A percentile compares a stretch with the other conserved stretches of the same genome.
Evolutionary conservation across 129 eudicot genomes (phyloP).

Genomic region (Gnaphalium uliginosum): DNA sequence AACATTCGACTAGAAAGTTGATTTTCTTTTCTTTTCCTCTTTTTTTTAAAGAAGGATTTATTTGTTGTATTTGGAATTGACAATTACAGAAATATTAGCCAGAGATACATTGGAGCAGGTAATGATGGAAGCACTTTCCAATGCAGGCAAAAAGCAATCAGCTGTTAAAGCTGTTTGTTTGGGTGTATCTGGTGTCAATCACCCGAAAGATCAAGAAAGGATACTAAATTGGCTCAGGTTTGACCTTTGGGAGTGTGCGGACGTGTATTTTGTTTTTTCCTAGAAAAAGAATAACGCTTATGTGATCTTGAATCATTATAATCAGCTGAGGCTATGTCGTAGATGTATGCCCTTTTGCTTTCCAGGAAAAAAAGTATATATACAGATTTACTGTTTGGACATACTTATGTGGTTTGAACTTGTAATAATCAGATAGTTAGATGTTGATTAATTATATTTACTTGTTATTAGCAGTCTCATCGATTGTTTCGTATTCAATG

Average conservation of each 20-base stretch:
- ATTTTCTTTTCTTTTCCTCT: too few species aligned
- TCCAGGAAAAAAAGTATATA: background rate
- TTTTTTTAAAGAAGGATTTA: background rate
- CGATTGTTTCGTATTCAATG: too few species aligned
- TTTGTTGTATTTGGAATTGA: background rate
- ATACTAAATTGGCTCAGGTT: slow-evolving; percentile 80
- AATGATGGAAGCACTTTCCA: slow-evolving; percentile 69
- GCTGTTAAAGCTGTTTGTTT: slow-evolving; percentile 82
- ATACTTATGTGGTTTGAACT: background rate
- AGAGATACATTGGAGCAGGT: slow-evolving; percentile 63
- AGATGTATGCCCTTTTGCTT: background rate
- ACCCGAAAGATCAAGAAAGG: slow-evolving; percentile 72
- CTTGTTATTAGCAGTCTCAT: too few species aligned
- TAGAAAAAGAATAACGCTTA: background rate
- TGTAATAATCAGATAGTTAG: background rate
- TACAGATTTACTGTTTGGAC: background rate
- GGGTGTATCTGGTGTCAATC: slow-evolving; percentile 87
- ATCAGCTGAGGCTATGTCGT: background rate
- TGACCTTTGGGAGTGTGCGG: background rate
- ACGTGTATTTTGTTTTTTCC: too few species aligned
- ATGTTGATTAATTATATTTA: background rate
- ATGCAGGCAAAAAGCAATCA: slow-evolving; percentile 48
- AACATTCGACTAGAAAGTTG: background rate
- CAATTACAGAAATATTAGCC: slow-evolving; percentile 60
- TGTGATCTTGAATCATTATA: background rate